Percentiles rank a stretch among this genome's conserved stretches.
Conservation (phyloP, 176 grass and related monocot genomes). For the Rhipidocladum racemiflorum region DNA sequence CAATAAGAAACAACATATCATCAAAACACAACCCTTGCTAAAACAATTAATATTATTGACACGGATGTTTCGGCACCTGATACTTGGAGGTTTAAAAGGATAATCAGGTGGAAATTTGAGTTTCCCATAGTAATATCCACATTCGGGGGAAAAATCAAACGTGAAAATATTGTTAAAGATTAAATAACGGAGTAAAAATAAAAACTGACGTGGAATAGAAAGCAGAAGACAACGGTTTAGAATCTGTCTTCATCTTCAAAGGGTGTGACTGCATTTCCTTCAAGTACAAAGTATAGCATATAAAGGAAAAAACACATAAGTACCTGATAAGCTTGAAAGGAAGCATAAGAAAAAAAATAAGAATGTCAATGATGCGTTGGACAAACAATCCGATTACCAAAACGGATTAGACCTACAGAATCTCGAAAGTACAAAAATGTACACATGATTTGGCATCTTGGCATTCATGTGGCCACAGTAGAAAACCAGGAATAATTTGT, state of each 20-base stretch:
- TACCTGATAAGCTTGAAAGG: not conserved
- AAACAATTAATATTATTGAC: not conserved
- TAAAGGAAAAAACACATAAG: not conserved
- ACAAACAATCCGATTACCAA: not conserved
- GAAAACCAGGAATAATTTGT: not conserved
- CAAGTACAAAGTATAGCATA: constrained; percentile 92
- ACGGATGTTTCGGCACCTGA: constrained; percentile 50
- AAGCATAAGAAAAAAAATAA: not conserved
- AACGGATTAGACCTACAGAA: not conserved
- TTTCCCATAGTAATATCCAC: constrained; percentile 97
- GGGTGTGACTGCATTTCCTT: constrained; percentile 90
- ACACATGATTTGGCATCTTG: not conserved
- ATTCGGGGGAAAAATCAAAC: constrained; percentile 26
- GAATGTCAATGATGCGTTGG: not conserved
- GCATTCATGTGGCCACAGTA: not conserved
- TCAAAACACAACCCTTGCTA: not conserved
- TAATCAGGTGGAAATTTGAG: constrained; percentile 97
- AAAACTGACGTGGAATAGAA: not conserved
- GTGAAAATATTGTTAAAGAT: not conserved
- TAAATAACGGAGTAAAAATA: not conserved
- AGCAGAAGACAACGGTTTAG: not conserved
- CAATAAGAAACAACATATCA: not conserved
- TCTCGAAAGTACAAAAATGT: not conserved
- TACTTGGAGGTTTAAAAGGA: constrained; percentile 95
- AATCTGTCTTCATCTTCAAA: constrained; percentile 69